Evolutionary conservation across 2,329 filamentous ascomycete species (phyloP).

Genomic region (Teratosphaeria gauchensis): DNA sequence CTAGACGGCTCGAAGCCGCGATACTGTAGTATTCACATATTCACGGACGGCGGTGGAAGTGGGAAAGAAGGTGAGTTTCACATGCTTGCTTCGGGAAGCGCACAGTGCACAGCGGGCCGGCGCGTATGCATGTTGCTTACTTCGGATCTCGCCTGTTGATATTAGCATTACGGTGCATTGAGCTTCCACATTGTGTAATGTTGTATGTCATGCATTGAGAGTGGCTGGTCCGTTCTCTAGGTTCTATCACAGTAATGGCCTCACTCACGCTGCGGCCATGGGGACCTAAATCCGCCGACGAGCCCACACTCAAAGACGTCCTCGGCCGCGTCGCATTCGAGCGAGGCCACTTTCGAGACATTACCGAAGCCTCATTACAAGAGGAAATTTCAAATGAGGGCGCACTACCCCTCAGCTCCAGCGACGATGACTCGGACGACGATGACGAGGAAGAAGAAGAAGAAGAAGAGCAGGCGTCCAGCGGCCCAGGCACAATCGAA

Average conservation of each 20-base stretch:
- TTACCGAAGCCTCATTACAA: slow-evolving; percentile 64
- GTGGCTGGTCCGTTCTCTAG: no score
- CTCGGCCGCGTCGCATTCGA: slow-evolving; percentile 71
- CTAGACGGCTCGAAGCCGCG: background rate
- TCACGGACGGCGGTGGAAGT: background rate
- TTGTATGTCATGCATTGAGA: background rate
- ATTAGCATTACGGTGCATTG: background rate
- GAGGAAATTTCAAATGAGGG: slow-evolving; percentile 53
- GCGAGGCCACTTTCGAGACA: slow-evolving; percentile 69
- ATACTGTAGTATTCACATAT: background rate
- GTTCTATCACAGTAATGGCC: no score
- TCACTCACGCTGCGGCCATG: slow-evolving; percentile 54
- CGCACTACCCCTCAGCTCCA: slow-evolving; percentile 30
- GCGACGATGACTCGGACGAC: slow-evolving; percentile 30
- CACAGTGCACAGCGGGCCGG: background rate
- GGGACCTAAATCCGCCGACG: slow-evolving; percentile 46
- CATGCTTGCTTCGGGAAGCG: background rate
- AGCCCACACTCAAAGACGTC: slow-evolving; percentile 58
- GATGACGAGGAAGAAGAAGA: slow-evolving; percentile 27
- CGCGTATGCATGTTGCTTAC: background rate
- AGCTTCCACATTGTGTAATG: background rate
- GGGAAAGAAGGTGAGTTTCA: background rate
- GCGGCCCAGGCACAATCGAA: slow-evolving; percentile 21
- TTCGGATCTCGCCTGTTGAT: background rate
- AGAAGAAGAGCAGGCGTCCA: slow-evolving; percentile 11